Evolutionary conservation across 83 land plant species (phyloP).

Genomic region (Thuja plicata): DNA sequence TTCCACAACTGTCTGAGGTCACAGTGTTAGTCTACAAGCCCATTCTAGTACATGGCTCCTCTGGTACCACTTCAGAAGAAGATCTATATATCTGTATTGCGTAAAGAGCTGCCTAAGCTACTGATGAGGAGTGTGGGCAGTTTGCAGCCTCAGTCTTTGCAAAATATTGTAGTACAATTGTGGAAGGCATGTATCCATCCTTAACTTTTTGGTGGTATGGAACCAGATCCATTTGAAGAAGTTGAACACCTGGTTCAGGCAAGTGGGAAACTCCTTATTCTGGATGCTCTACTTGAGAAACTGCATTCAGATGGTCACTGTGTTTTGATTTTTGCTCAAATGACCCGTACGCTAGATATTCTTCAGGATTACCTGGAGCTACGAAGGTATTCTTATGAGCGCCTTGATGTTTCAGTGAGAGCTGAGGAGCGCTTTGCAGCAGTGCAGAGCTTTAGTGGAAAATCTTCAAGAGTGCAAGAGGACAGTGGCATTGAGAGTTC

Average conservation of each 20-base stretch:
- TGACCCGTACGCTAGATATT: conserved; percentile 92
- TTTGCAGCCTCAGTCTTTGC: conserved; percentile 58
- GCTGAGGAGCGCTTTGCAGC: conserved; percentile 97
- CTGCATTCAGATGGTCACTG: conserved; percentile 61
- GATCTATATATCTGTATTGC: conserved; percentile 78
- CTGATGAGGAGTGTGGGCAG: conserved; percentile 49
- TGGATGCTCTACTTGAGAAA: conserved; percentile 71
- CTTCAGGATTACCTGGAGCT: conserved; percentile 90
- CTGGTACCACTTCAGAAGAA: conserved; percentile 57
- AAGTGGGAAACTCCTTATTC: conserved; percentile 79
- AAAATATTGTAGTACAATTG: conserved; percentile 90
- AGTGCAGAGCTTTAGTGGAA: conserved; percentile 69
- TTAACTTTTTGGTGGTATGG: no score
- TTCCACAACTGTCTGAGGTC: conserved; percentile 87
- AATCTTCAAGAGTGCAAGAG: conserved; percentile 14
- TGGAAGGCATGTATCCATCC: no score
- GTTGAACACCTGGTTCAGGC: no score
- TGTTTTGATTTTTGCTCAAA: conserved; percentile 87
- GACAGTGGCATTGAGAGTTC: conserved; percentile 11
- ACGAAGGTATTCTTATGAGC: conserved; percentile 83
- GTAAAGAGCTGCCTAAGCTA: conserved; percentile 75
- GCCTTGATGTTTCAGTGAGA: conserved; percentile 92
- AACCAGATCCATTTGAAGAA: no score
- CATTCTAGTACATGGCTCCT: no score
- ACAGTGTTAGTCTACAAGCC: no score